These are phyloP conservation scores for Aspergillus jensenii DNA, from an alignment of 2,329 filamentous ascomycete species.

Conservation along the genomic window DNA sequence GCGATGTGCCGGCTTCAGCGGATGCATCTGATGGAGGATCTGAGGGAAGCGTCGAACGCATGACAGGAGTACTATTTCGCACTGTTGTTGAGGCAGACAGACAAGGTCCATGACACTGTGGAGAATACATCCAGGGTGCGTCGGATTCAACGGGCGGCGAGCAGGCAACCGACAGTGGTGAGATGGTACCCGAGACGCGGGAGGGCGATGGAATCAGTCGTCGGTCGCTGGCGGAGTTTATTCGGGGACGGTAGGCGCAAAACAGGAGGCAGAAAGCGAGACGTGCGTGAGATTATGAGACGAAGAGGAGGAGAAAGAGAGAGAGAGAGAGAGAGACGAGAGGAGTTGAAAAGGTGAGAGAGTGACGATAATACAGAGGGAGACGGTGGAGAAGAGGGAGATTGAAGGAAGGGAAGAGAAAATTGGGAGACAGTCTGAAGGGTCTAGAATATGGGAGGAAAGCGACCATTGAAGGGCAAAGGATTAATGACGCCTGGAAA, in stretches of 20 bases:
- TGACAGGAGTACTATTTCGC: constrained; percentile 28
- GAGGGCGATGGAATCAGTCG: background rate
- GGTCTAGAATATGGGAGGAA: constrained; percentile 16
- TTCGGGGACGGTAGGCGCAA: background rate
- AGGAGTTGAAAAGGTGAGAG: constrained; percentile 6
- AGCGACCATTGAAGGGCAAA: constrained; percentile 19
- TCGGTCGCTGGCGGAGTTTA: background rate
- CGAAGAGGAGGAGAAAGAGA: background rate
- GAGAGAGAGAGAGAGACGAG: constrained; percentile 10
- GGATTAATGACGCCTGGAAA: constrained; percentile 21
- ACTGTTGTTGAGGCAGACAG: constrained; percentile 24
- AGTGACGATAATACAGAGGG: constrained; percentile 14
- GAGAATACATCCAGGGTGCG: constrained; percentile 32
- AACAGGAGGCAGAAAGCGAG: constrained; percentile 17
- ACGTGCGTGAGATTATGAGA: constrained; percentile 6
- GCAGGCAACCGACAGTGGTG: constrained; percentile 3
- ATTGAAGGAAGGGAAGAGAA: constrained; percentile 20
- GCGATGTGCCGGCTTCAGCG: constrained; percentile 16
- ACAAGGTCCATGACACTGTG: constrained; percentile 32
- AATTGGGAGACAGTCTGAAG: constrained; percentile 14
- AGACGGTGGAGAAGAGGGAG: constrained; percentile 20
- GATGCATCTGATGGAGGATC: constrained; percentile 18
- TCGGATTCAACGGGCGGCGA: constrained; percentile 7
- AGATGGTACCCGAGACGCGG: background rate
- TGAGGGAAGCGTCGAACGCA: constrained; percentile 27